Base-by-base conservation (phyloP, 768 basidiomycete species). In the Calocybe gangraenosa region DNA sequence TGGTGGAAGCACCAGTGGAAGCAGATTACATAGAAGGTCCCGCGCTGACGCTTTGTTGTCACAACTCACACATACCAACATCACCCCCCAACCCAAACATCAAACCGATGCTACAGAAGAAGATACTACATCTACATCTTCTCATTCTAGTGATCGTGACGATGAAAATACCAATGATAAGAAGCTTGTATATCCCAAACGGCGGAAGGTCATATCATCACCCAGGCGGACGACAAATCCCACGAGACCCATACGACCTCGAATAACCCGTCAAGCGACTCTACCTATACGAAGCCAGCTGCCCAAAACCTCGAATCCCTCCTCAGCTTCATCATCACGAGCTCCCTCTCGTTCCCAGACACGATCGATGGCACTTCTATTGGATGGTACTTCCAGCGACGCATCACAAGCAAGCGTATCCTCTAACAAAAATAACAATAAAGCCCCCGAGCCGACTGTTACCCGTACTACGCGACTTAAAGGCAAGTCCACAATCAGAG, bases 121-220 rank as follows among this genome's bases (percentile, higher is more conserved):
- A 36, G 53, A 48, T 15, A 40, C 42, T 20, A 36, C 37, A 19
- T 38, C 47, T 44, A 58, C 40, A 43, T 42, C 11, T 40, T 58
- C 43, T 45, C n/a, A n/a, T n/a, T n/a, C n/a, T n/a, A 59, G 31
- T 15, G 50, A 47, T 14, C 47, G 11, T 3, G 57, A 54, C 14
- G 50, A 48, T 11, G 54, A 58, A 9, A 50, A 39, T 21, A 30
- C 30, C 20, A 46, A 52, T 38, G 58, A 59, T 32, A 52, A 52
- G 30, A 55, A 51, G 13, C 51, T 58, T 15, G 55, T 57, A 13
- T 56, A 57, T 35, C 55, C 62, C 25, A 69, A 68, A 56, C 58
- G 65, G 48, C 59, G 66, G 34, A 67, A 63, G 49, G 57, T 65
- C 32, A 47, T 54, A 9, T 53, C 53, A 18, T 47, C 61, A 35